Evolutionary conservation across 1,284 basidiomycete genomes (phyloP), one percentile per base, ranked within the genome.

Genomic region (Leccinum pallidistipes): DNA sequence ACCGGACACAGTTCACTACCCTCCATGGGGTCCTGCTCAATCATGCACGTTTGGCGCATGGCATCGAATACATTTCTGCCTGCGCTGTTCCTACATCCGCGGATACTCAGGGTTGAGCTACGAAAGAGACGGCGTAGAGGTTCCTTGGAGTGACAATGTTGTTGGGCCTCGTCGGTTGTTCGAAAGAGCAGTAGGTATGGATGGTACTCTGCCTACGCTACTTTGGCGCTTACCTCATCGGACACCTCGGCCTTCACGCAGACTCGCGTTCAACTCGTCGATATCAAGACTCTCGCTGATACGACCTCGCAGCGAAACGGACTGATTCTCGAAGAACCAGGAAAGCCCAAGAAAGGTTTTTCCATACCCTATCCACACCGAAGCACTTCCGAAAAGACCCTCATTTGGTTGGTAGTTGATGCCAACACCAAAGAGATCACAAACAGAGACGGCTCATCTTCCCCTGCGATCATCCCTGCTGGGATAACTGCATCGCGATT

Each of bases 21-120:
- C 79, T 91, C 2, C 90, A 92, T 71, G 90, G 90, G 3, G 3
- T 21, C 21, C 80, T 92, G 24, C 78, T 91, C 29, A 92, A 91
- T 65, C 90, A 92, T 68, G 87, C 85, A 59, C 85, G 90, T 11
- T 77, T 90, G 32, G 79, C 83, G 2, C 90, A 92, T 69, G 75
- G 78, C 18, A 77, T 85, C 54, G 87, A 88, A 59, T 91, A 89
- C 66, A 84, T 92, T 10, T 80, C 81, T 60, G 82, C 82, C 27
- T 90, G 87, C 66, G 87, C 87, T 18, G 76, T 85, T 32, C 69
- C 74, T 16, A 71, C 82, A 14, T 65, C 74, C 5, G 73, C 74
- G 1, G 72, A 79, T 7, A 74, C 80, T 53, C 80, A 81, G 45
- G 74, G 75, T 47, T 75, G 10, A 75, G 78, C 31, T 74, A 77